Evolutionary conservation across 192 early-diverging fungal genomes (phyloP), one percentile per base, ranked within the genome.

Genomic region (Dispira simplex): DNA sequence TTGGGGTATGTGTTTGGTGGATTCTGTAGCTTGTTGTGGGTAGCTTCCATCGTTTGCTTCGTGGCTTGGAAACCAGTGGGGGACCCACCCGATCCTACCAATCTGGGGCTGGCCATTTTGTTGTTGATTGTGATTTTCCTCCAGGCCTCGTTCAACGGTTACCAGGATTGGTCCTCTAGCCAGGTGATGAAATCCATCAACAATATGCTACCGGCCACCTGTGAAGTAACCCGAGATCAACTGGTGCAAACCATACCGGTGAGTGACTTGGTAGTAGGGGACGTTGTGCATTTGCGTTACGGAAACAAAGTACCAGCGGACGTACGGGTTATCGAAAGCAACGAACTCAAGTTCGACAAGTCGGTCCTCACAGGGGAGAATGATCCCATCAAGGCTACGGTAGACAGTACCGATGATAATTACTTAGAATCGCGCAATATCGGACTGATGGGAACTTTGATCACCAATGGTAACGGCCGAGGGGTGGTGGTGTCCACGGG

Each of bases 231-330:
- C 65, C 87, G 92, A 46, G 76, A 85, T 64, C 86, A 89, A 18
- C 26, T 18, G 8, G 20, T 28, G 28, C n/a, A 43, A 27, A 70
- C 62, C 10, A 74, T 92, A 51, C 63, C 79, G 14, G 74, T 83
- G 25, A 64, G 67, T 8, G 69, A 82, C 11, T 66, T 94, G 20
- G 87, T 91, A 16, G 70, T 77, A 5, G 91, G 91, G 57, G 91
- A 94, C 59, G 59, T 90, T 10, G 82, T 94, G 53, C 64, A 71
- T 11, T 67, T 93, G 46, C 74, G 69, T 0, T 59, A 81, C 13
- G 91, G 89, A 26, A 73, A 84, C 65, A 81, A 81, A 48, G 84
- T 91, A 20, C 90, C 91, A 21, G 90, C 90, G 11, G 91, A 94
- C 58, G 23, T 83, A 48, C 76, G 87, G 5, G 64, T 94, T 54